Evolutionary conservation across 768 basidiomycete species (phyloP), one percentile per base, ranked within the genome.

Genomic region (Butyriboletus loyo): DNA sequence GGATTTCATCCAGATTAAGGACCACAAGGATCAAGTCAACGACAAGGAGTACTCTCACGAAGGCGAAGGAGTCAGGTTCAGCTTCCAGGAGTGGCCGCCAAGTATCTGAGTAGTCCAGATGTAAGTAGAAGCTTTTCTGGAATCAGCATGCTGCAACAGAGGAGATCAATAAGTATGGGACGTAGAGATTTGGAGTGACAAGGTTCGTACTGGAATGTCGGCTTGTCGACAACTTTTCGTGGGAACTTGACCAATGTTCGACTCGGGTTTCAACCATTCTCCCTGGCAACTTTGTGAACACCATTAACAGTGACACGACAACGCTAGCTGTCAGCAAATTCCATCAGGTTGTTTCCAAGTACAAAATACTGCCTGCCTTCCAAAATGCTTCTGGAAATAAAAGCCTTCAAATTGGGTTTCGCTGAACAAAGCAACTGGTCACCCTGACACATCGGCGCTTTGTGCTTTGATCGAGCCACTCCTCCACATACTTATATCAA

Each of bases 381-480:
- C 19, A 27, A 28, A 22, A 28, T 46, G 22, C 15, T 4, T 32
- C 7, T 6, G 30, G 25, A 13, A 19, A 36, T 6, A 17, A 27
- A 30, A 22, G 21, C 25, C 32, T 19, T 35, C 30, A 19, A 36
- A 56, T 56, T 11, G 19, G 43, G 37, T n/a, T 27, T 22, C 34
- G 28, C 24, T 10, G 44, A 41, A 62, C 61, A 62, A 60, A 52
- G 57, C 45, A 50, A 38, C 7, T 7, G 36, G 36, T 25, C 49
- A 41, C 44, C 41, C 32, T 35, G 31, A 32, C 50, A 52, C 51
- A 32, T n/a, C n/a, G 25, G 35, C 14, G 42, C 62, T 55, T 63
- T 63, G 54, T 64, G 47, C 55, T 40, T 54, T 36, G 44, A 24
- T 28, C 31, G 52, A 53, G 50, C 52, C 61, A 63, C 55, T 24